Percentiles rank a stretch among this genome's conserved stretches.
phyloP scores from a whole-genome alignment of 108 stramenopile species.

The Pseudonitzschia delicatissima region DNA sequence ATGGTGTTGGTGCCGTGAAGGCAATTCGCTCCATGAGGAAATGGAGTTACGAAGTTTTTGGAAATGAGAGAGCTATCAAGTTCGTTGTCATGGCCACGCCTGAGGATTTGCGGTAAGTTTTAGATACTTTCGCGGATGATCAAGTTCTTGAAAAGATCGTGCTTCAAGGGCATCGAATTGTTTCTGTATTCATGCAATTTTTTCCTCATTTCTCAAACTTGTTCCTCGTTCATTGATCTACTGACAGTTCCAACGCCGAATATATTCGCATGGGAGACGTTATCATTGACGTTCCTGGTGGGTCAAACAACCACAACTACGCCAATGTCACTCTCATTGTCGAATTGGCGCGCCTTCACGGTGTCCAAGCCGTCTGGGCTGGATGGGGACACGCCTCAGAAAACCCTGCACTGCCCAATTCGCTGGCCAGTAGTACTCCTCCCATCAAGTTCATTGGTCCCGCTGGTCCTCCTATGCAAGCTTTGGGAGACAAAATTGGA shows the following conservation, averaged over 20 bases:
- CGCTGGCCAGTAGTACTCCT: slow-evolving; percentile 73
- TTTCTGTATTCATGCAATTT: neutral
- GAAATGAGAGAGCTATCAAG: slow-evolving; percentile 85
- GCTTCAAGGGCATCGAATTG: neutral
- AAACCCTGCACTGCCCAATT: slow-evolving; percentile 94
- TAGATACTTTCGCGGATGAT: neutral
- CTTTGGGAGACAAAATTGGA: slow-evolving; percentile 99
- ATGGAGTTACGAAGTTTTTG: slow-evolving; percentile 96
- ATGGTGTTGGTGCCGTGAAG: slow-evolving; percentile 96
- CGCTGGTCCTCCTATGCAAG: slow-evolving; percentile 95
- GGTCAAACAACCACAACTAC: slow-evolving; percentile 99
- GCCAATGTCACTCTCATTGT: slow-evolving; percentile 99
- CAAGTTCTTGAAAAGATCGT: neutral
- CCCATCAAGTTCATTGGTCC: slow-evolving; percentile 98
- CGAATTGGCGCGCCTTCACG: slow-evolving; percentile 94
- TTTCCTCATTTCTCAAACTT: neutral
- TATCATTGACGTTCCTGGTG: slow-evolving; percentile 99
- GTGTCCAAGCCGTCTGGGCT: slow-evolving; percentile 99
- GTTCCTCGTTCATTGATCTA: neutral
- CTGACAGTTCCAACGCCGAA: slow-evolving; percentile 95
- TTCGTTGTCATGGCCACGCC: slow-evolving; percentile 99
- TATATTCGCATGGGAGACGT: slow-evolving; percentile 99
- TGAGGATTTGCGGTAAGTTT: slow-evolving; percentile 90
- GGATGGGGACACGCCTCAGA: slow-evolving; percentile 99
- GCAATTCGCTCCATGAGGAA: slow-evolving; percentile 94